Conservation (phyloP, 257 asterid species). For the Lithospermum erythrorhizon region DNA sequence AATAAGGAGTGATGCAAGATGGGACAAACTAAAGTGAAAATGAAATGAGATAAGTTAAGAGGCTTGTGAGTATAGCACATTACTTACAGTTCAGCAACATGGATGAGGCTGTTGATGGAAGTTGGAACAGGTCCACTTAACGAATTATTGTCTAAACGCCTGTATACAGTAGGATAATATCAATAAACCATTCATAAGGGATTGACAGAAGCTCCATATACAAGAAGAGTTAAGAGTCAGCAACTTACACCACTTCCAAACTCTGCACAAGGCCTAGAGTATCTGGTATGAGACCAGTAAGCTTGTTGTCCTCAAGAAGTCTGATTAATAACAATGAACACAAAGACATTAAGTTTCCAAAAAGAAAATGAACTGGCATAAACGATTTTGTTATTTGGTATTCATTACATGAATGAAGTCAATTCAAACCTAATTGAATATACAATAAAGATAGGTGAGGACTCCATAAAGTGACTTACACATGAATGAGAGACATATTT, state of each 20-base stretch:
- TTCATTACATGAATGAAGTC: background rate
- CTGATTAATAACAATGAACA: background rate
- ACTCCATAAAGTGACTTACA: constrained; percentile 34
- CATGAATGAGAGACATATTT: constrained; percentile 55
- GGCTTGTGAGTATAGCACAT: constrained; percentile 2
- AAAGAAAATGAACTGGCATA: background rate
- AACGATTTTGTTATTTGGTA: background rate
- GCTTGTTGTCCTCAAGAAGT: constrained; percentile 16
- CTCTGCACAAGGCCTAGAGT: constrained; percentile 18
- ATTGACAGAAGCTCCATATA: background rate
- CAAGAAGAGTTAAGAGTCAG: background rate
- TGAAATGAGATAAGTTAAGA: background rate
- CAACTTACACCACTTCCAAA: constrained; percentile 25
- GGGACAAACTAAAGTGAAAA: background rate
- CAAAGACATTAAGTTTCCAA: background rate
- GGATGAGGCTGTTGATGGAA: constrained; percentile 51
- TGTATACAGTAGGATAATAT: background rate
- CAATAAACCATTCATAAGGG: background rate
- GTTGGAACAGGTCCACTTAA: constrained; percentile 21
- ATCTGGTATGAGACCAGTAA: constrained; percentile 18
- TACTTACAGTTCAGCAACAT: constrained; percentile 57
- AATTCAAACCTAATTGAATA: too few species aligned
- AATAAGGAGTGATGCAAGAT: background rate
- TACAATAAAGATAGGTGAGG: background rate
- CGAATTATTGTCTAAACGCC: constrained; percentile 22